Evolutionary conservation across 768 basidiomycete species (phyloP), one percentile per base, ranked within the genome.

Genomic region (Paxillus involutus): DNA sequence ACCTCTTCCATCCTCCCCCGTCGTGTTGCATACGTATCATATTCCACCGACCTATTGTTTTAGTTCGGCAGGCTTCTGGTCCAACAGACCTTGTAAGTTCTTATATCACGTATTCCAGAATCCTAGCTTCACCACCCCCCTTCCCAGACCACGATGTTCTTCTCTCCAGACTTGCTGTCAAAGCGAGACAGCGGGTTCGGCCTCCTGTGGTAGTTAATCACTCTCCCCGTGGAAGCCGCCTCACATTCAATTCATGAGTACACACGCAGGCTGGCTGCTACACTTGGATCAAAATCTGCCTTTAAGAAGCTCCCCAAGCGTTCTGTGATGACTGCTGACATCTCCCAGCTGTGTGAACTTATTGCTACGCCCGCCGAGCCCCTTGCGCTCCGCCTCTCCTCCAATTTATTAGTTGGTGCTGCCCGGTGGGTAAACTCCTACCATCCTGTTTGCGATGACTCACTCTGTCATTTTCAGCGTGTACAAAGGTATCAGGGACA

Each of bases 141-240:
- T 14, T 42, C 42, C 36, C 35, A 51, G 21, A 41, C 43, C 44
- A 49, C 41, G 11, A 93, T 96, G 93, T 96, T 96, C 76, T 96
- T 92, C 70, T 83, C 90, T 41, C 77, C 87, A 7, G 92, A 94
- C 47, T 72, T 95, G 4, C 75, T 96, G 24, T 82, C 88, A 17
- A 85, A 82, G 61, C 78, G 92, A 55, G 91, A 95, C 61, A 91
- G 87, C 59, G 91, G 93, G 13, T 94, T 91, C 63, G 94, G 93
- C 53, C 80, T 94, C n/a, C 76, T 93, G 17, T 94, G 91, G 91
- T 91, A 68, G 53, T 61, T 53, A 17, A 16, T 39, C 30, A 16
- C 41, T 13, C 40, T 40, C 46, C 10, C 32, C 44, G 17, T n/a
- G 12, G 30, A 41, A 24, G 14, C 19, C 21, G 3, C 17, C 29